Evolutionary conservation across 2,329 filamentous ascomycete species (phyloP).

Genomic region (Domatiomyces catenatus): DNA sequence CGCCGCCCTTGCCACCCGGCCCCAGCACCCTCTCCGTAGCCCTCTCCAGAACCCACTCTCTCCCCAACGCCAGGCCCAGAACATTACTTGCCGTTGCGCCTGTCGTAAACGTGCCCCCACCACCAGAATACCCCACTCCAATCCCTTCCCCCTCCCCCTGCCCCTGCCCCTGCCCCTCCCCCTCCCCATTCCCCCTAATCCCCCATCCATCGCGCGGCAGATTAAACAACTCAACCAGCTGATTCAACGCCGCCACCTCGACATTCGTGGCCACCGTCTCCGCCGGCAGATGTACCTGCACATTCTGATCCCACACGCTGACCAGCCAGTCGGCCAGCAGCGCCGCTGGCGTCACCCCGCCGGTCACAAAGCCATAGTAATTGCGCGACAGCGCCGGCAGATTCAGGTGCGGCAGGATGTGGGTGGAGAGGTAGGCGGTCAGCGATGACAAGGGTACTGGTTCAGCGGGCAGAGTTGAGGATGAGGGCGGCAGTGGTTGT

Average conservation of each 20-base stretch:
- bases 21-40: slow-evolving; percentile 26
- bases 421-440: slow-evolving; percentile 24
- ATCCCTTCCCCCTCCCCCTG: neutral
- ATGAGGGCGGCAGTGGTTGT: neutral
- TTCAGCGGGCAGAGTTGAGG: neutral
- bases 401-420: slow-evolving; percentile 44
- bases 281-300: slow-evolving; percentile 61
- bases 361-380: slow-evolving; percentile 85
- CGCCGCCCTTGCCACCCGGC: slow-evolving; percentile 14
- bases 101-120: slow-evolving; percentile 67
- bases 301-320: slow-evolving; percentile 65
- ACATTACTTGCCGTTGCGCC: slow-evolving; percentile 53
- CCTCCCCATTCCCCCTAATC: slow-evolving; percentile 4
- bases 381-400: slow-evolving; percentile 47
- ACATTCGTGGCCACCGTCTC: slow-evolving; percentile 64
- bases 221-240: slow-evolving; percentile 53
- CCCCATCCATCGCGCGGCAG: slow-evolving; percentile 42
- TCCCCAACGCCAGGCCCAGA: slow-evolving; percentile 50
- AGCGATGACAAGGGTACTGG: neutral
- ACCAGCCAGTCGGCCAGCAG: slow-evolving; percentile 75
- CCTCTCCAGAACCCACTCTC: slow-evolving; percentile 41
- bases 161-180: neutral
- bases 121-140: slow-evolving; percentile 33
- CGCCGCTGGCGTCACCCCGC: slow-evolving; percentile 63
- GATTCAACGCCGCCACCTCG: slow-evolving; percentile 54